Base-by-base conservation (phyloP, 805 yeast genomes). In the Candida argentea region DNA sequence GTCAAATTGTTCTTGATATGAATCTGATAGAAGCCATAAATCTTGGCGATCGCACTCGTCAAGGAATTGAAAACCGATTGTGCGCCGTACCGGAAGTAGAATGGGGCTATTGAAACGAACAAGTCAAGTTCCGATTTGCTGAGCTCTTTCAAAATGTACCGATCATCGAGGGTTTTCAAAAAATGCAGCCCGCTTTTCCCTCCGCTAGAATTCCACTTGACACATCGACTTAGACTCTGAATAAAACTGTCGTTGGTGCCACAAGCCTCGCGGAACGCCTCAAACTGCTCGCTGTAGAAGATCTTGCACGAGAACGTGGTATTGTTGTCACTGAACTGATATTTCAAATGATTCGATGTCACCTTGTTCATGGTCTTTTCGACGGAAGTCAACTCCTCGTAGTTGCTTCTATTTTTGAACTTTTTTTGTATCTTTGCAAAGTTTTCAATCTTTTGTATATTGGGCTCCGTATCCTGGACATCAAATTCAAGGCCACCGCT, bases 121-220 rank as follows among this genome's bases (percentile, higher is more conserved):
- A 96, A 84, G 39, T 91, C 97, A 31, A 89, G 62, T 51, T 91
- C 99, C 2, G 81, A 67, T 40, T 80, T 83, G 4, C 94, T 77
- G 24, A 91, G 60, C 45, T 91, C 95, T 54, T 91, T 91, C 24
- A 91, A 73, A 28, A 91, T 82, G 38, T 86, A 77, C 34, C 97
- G 58, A 45, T 86, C 84, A 55, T 91, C 98, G 25, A 84, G 56
- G 0, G 98, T 91, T 46, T 91, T 91, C 52, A 91, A 61, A 50
- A 91, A 91, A 2, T 85, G 84, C 3, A 95, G 85, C 0, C 97
- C 96, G 50, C 95, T 83, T 48, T 91, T 91, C 20, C 99, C 99
- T 22, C 99, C 99, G 16, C 77, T 72, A 0, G 94, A 80, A 44
- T 89, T 87, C 97, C 97, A 93, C 46, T 86, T 83, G 9, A 86